Percentiles rank a stretch among this genome's conserved stretches.
These are phyloP conservation scores for Termitomyces sp. DNA, from an alignment of 768 basidiomycete genomes.

Conservation along the genomic window DNA sequence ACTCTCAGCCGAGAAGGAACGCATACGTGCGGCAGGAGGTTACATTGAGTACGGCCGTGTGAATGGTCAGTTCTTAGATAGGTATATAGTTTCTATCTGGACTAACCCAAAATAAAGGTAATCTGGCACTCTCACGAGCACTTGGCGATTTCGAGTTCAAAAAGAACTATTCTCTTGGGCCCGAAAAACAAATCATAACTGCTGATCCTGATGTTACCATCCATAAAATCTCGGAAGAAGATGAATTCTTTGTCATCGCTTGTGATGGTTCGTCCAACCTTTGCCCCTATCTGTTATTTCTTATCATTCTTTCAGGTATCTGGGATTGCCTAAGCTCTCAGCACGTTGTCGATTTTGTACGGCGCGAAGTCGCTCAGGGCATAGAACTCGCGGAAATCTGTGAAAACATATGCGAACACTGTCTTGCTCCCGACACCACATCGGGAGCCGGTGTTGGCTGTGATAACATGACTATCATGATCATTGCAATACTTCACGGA, in stretches of 20 bases:
- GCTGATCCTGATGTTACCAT: slow-evolving; percentile 86
- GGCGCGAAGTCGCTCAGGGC: slow-evolving; percentile 74
- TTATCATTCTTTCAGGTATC: slow-evolving; percentile 60
- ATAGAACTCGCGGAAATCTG: slow-evolving; percentile 78
- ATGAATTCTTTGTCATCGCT: slow-evolving; percentile 95
- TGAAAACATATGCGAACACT: slow-evolving; percentile 87
- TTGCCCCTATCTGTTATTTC: neutral
- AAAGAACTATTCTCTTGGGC: slow-evolving; percentile 74
- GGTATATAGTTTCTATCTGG: neutral
- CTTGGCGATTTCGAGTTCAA: slow-evolving; percentile 99
- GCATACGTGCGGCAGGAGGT: slow-evolving; percentile 88
- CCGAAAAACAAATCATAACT: slow-evolving; percentile 93
- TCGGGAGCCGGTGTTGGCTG: slow-evolving; percentile 92
- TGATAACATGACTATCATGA: slow-evolving; percentile 97
- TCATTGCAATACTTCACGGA: slow-evolving; percentile 84
- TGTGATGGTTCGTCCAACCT: slow-evolving; percentile 73
- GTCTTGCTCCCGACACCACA: slow-evolving; percentile 89
- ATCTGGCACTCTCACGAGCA: slow-evolving; percentile 91
- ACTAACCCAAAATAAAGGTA: slow-evolving; percentile 47
- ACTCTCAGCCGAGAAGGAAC: slow-evolving; percentile 70
- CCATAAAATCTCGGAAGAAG: slow-evolving; percentile 80
- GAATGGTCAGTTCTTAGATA: slow-evolving; percentile 56
- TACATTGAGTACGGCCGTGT: slow-evolving; percentile 96
- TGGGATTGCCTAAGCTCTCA: slow-evolving; percentile 98
- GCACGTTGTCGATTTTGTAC: slow-evolving; percentile 84